Base-by-base conservation (phyloP, 345 rosid genomes). In the Anacardium occidentale region DNA sequence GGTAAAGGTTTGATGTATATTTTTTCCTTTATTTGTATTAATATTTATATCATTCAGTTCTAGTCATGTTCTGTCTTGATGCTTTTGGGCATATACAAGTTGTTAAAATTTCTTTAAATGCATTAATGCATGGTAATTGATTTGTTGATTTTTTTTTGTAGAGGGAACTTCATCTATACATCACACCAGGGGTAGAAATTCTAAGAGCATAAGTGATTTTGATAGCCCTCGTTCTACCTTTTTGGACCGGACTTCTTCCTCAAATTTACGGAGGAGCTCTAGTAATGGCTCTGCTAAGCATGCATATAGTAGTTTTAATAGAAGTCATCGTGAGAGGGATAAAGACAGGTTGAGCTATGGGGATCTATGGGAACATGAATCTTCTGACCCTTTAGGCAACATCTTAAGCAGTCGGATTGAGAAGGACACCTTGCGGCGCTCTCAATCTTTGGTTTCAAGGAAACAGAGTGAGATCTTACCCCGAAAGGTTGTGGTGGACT, bases 221-320 rank as follows among this genome's bases (percentile, higher is more conserved):
- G 87, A 87, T 89, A 70, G 87, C 68, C 81, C 86, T 70, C 93
- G 85, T 62, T 82, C 82, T 1, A 42, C 88, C 37, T 80, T 76
- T 74, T 68, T 92, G 69, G 96, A 90, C 54, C 90, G 96, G 32
- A 75, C 88, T 52, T 86, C 90, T 74, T 90, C 96, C 5, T 86
- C 93, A 32, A 90, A 87, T 82, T 80, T 92, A 18, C 77, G 90
- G 54, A 84, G 94, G 82, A 88, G 79, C 81, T 77, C 83, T 80
- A 85, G 80, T 75, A 92, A 89, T 85, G 97, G 94, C 53, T 84
- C 90, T 78, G 83, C 85, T 66, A 92, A 89, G 69, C 85, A 90
- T 80, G 88, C 96, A 68, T 92, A 92, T 82, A 86, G 90, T 86
- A 92, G 89, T 81, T 92, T 92, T 82, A 87, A 77, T 79, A 88